Conservation (phyloP, 163 green algal genomes). For the Trebouxiophyceae sp. region DNA sequence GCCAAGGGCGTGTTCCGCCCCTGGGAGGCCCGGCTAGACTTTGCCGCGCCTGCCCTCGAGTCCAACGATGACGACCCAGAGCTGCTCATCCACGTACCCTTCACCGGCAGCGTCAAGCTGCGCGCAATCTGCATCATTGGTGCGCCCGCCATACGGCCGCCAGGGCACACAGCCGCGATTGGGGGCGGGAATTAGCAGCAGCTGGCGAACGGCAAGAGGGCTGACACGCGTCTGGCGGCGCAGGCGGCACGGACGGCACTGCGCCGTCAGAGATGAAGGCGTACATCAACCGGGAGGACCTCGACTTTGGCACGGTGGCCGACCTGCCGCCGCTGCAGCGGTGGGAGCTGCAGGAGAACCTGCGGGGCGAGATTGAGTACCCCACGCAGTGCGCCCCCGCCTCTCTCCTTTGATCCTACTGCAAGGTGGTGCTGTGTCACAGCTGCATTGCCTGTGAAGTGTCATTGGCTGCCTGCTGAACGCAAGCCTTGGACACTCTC, state of each 20-base stretch:
- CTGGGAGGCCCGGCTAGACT: conserved; percentile 58
- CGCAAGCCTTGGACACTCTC: too few species aligned
- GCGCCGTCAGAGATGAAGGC: conserved; percentile 47
- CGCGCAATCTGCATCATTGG: conserved; percentile 43
- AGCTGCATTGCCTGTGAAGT: too few species aligned
- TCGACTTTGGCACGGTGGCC: conserved; percentile 68
- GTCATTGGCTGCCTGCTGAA: too few species aligned
- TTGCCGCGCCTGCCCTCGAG: conserved; percentile 30
- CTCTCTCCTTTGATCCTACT: too few species aligned
- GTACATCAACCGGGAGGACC: conserved; percentile 76
- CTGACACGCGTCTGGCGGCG: neutral
- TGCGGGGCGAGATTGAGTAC: conserved; percentile 73
- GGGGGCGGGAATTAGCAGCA: neutral
- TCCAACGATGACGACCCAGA: conserved; percentile 85
- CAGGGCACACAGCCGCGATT: neutral
- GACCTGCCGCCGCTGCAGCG: conserved; percentile 58
- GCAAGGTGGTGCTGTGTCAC: too few species aligned
- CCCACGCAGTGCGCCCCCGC: conserved; percentile 54
- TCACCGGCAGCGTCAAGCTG: conserved; percentile 43
- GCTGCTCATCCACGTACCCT: conserved; percentile 83
- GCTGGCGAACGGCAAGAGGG: neutral
- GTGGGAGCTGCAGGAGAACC: conserved; percentile 75
- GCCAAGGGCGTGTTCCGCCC: conserved; percentile 57
- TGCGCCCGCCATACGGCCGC: conserved; percentile 1
- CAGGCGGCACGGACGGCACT: conserved; percentile 37